Base-by-base conservation (phyloP, 441 rosid genomes). In the Erodium texanum region DNA sequence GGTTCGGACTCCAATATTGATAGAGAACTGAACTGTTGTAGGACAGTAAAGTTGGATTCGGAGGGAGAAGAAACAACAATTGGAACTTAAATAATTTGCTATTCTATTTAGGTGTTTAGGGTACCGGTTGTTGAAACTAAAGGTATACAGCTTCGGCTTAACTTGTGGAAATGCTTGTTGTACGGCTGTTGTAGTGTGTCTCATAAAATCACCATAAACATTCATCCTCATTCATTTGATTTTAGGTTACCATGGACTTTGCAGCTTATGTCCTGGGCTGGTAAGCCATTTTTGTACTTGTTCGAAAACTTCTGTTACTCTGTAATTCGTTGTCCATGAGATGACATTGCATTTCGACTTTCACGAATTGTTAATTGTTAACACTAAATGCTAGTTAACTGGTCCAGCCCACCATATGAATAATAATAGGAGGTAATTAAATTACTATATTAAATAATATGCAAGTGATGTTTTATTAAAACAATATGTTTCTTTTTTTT, bases 401-500 rank as follows among this genome's bases (percentile, higher is more conserved):
- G 24, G 18, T 56, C 62, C 62, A 8, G 20, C 12, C 62, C 62
- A 9, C 12, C 24, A 56, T 56, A 56, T 23, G 11, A 8, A 23
- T 11, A 56, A 20, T 20, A 20, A 11, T 56, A 23, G 11, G 62
- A 19, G 24, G 10, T 56, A 18, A 16, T 19, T 56, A 20, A 19
- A 56, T 56, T 19, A 19, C 62, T 56, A 56, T 19, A 0, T 56
- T 19, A 56, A 19, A n/a, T 56, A 1, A 18, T 7, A 16, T 56
- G 62, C 67, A 64, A 48, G 19, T n/a, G 61, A 52, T 67, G 24
- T 5, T 66, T 22, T 65, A 65, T 29, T 16, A 11, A 59, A 65
- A 71, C 48, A 52, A 32, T 20, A 50, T 56, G 23, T 54, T 24
- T 36, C 3, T 76, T 65, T 54, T 74, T 58, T 78, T 62, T 61